phyloP scores from a whole-genome alignment of 352 stramenopile species.

The Globisporangium spiculum region DNA sequence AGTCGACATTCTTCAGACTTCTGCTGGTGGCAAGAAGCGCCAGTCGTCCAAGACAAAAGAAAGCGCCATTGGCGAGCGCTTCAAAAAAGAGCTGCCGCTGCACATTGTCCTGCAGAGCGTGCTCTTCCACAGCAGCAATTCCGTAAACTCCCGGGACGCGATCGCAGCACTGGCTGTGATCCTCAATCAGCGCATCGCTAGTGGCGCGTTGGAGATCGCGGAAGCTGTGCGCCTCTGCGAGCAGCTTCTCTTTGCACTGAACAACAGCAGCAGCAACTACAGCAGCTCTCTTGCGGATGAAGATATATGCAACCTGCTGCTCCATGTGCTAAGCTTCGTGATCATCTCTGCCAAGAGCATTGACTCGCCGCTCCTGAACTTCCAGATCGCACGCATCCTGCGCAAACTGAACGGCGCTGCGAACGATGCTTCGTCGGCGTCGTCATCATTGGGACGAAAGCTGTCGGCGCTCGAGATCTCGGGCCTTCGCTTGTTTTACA shows the following conservation, averaged over 20 bases:
- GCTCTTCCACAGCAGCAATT: conserved; percentile 8
- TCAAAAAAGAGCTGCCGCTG: conserved; percentile 16
- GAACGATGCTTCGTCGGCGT: neutral
- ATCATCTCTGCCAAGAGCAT: conserved; percentile 16
- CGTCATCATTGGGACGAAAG: conserved; percentile 19
- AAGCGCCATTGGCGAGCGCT: conserved; percentile 9
- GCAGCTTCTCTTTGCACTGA: conserved; percentile 46
- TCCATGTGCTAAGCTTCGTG: conserved; percentile 33
- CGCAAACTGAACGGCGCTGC: conserved; percentile 31
- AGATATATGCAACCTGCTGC: conserved; percentile 34
- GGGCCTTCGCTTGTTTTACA: conserved; percentile 14
- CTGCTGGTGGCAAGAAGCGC: conserved; percentile 2
- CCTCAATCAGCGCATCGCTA: conserved; percentile 16
- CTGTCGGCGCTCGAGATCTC: conserved; percentile 33
- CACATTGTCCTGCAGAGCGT: conserved; percentile 19
- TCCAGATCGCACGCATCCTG: conserved; percentile 31
- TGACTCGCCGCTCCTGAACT: neutral
- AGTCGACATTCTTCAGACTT: conserved; percentile 12
- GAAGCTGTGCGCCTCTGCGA: conserved; percentile 43
- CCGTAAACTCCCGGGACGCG: neutral
- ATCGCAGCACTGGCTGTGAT: conserved; percentile 5
- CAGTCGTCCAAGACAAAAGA: conserved; percentile 16
- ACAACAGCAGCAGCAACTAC: conserved; percentile 7
- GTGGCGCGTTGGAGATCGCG: conserved; percentile 8
- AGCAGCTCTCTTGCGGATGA: neutral